phyloP scores from a whole-genome alignment of 768 basidiomycete genomes.

The Mrakia frigida region DNA sequence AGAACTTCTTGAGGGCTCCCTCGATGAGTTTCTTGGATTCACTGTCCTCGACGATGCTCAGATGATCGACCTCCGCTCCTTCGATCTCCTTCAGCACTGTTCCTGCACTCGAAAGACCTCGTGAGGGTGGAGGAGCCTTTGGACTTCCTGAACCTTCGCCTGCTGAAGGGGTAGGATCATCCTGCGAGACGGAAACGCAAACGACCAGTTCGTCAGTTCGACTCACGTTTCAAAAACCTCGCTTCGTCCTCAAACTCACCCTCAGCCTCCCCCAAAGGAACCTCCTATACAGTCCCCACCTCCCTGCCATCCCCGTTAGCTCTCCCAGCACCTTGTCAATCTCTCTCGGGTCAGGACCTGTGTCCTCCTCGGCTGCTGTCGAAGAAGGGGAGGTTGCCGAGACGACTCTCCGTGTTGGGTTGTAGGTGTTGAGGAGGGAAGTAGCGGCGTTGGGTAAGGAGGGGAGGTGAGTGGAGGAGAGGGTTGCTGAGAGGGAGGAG shows the following conservation, averaged over 20 bases:
- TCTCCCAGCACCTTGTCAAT: conserved; percentile 87
- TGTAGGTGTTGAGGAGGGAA: conserved; percentile 28
- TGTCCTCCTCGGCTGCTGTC: conserved; percentile 44
- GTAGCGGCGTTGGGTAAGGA: conserved; percentile 24
- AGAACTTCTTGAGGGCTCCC: conserved; percentile 64
- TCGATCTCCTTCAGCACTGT: background rate
- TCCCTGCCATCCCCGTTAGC: conserved; percentile 76
- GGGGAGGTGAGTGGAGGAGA: conserved; percentile 24
- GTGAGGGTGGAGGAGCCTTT: background rate
- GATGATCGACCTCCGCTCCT: conserved; percentile 16
- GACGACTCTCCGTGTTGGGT: conserved; percentile 5
- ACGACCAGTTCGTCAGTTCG: background rate
- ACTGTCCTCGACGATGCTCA: conserved; percentile 38
- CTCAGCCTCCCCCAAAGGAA: conserved; percentile 72
- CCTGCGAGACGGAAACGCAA: conserved; percentile 12
- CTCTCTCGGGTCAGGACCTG: conserved; percentile 73
- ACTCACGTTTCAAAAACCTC: too few relatives aligned
- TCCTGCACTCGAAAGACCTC: too few relatives aligned
- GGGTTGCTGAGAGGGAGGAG: background rate
- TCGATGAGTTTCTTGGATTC: conserved; percentile 54
- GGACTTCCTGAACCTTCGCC: background rate
- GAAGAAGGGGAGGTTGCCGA: too few relatives aligned
- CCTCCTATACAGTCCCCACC: conserved; percentile 85
- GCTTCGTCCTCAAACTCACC: too few relatives aligned
- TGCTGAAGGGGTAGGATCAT: background rate